Evolutionary conservation across 73 alveolate genomes (phyloP).

Genomic region (Tetrahymena malaccensis): DNA sequence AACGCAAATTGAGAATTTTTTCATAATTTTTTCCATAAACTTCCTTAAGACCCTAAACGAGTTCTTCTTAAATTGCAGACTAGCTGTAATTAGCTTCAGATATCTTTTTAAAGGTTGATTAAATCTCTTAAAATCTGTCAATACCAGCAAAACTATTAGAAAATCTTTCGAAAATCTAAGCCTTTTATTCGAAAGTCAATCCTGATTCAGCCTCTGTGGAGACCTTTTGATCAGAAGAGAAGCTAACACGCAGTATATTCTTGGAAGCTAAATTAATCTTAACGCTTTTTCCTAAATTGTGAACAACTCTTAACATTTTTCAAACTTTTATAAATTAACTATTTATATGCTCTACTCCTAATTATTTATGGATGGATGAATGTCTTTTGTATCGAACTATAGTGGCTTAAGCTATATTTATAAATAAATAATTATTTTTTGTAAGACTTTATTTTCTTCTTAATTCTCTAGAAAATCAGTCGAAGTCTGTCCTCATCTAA

Average conservation of each 20-base stretch:
- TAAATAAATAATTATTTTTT: neutral
- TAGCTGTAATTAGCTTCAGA: neutral
- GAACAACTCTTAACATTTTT: neutral
- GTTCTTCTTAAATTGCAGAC: neutral
- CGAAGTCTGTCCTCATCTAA: neutral
- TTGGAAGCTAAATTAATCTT: neutral
- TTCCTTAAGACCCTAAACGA: neutral
- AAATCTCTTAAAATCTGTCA: neutral
- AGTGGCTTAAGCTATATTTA: neutral
- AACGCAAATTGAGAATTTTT: neutral
- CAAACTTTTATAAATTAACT: neutral
- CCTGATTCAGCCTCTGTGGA: neutral
- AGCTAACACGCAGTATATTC: neutral
- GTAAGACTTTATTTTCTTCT: neutral
- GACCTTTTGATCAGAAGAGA: neutral
- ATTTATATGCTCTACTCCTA: neutral
- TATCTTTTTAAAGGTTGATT: neutral
- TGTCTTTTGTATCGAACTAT: neutral
- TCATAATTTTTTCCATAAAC: neutral
- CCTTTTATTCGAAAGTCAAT: neutral
- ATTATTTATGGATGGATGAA: neutral
- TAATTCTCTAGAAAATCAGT: neutral
- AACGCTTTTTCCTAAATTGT: neutral
- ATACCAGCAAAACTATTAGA: neutral
- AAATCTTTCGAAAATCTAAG: neutral